phyloP scores from a whole-genome alignment of 805 yeast species.

The Ogataea dorogensis region DNA sequence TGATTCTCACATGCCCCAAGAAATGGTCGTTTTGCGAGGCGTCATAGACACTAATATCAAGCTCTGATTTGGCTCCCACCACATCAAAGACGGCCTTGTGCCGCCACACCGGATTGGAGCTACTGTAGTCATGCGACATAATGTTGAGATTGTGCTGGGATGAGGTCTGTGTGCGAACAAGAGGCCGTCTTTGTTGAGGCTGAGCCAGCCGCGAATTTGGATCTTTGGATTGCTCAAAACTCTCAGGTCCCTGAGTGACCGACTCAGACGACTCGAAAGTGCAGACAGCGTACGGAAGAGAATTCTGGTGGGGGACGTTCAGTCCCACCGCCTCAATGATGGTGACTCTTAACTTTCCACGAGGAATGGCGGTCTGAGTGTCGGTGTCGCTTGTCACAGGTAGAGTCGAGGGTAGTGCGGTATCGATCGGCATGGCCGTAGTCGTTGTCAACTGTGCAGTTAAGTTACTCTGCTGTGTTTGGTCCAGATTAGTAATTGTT shows the following conservation, averaged over 20 bases:
- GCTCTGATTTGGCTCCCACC: constrained; percentile 74
- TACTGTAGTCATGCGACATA: constrained; percentile 27
- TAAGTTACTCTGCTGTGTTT: constrained; percentile 22
- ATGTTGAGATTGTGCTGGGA: constrained; percentile 27
- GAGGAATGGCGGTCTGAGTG: constrained; percentile 45
- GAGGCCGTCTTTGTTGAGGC: constrained; percentile 25
- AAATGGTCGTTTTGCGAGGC: constrained; percentile 77
- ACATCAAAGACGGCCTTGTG: constrained; percentile 94
- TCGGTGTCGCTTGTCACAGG: constrained; percentile 21
- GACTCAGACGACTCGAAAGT: constrained; percentile 90
- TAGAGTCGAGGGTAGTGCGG: constrained; percentile 13
- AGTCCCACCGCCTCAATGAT: constrained; percentile 79
- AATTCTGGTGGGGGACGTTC: constrained; percentile 46
- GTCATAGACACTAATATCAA: constrained; percentile 91
- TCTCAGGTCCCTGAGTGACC: constrained; percentile 77
- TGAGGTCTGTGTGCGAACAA: constrained; percentile 29
- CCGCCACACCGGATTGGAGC: constrained; percentile 79
- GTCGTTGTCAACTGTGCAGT: constrained; percentile 25
- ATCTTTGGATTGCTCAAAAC: constrained; percentile 29
- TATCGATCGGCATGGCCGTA: constrained; percentile 14
- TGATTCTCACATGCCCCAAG: constrained; percentile 77
- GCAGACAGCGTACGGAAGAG: constrained; percentile 87
- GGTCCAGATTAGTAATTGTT: constrained; percentile 36
- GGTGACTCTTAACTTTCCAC: constrained; percentile 79
- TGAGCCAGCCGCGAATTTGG: constrained; percentile 9